Evolutionary conservation across 1,284 basidiomycete species (phyloP).

Genomic region (Pseudozyma tsukubaensis): DNA sequence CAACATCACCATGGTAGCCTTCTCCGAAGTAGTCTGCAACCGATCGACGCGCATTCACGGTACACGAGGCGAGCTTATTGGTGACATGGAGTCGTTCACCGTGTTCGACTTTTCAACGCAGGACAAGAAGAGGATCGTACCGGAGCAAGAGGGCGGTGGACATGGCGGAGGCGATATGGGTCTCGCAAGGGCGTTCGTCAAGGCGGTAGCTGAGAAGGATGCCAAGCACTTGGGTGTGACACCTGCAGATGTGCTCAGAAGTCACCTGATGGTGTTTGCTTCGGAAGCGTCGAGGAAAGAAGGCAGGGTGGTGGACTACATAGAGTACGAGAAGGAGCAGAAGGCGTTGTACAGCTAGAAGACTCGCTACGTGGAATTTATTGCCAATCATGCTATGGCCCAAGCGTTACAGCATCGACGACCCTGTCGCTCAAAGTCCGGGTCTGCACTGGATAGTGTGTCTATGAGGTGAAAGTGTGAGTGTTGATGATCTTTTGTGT

Average conservation of each 20-base stretch:
- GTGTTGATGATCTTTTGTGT: background rate
- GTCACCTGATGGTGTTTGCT: conserved; percentile 42
- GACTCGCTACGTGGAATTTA: background rate
- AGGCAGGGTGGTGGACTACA: conserved; percentile 29
- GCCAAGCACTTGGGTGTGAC: conserved; percentile 33
- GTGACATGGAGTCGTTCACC: conserved; percentile 37
- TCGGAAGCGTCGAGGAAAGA: conserved; percentile 26
- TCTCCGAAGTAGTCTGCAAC: conserved; percentile 43
- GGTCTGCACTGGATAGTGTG: conserved; percentile 2
- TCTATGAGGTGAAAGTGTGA: too few relatives aligned
- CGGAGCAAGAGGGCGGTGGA: conserved; percentile 32
- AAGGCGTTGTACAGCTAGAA: conserved; percentile 22
- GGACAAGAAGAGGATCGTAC: conserved; percentile 30
- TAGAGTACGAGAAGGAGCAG: conserved; percentile 28
- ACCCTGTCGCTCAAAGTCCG: background rate
- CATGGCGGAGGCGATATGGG: conserved; percentile 42
- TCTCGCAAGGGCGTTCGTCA: conserved; percentile 40
- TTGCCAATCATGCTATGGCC: background rate
- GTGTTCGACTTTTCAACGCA: conserved; percentile 42
- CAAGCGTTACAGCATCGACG: background rate
- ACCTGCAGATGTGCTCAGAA: conserved; percentile 33
- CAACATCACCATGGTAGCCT: conserved; percentile 39
- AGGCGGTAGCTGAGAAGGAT: conserved; percentile 38
- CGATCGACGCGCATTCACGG: conserved; percentile 37
- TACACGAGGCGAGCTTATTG: conserved; percentile 37